These are phyloP conservation scores for Aureobasidium melanogenum DNA, from an alignment of 2,329 filamentous ascomycete species.

Conservation along the genomic window DNA sequence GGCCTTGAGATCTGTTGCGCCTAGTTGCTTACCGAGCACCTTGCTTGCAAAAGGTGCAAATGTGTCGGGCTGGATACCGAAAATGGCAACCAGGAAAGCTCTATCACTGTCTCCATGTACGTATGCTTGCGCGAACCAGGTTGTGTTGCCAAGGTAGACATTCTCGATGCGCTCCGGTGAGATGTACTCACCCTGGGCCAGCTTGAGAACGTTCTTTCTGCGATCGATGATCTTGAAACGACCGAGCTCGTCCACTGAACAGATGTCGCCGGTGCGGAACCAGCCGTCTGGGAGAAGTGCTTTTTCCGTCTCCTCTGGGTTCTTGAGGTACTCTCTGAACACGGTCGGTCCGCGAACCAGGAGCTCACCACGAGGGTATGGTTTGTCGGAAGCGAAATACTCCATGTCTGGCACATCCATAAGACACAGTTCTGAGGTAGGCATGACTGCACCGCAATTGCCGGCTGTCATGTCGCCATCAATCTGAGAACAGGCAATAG, in stretches of 20 bases:
- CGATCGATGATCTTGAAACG: constrained; percentile 92
- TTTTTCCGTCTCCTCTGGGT: constrained; percentile 77
- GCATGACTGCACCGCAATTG: constrained; percentile 68
- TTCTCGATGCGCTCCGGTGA: constrained; percentile 97
- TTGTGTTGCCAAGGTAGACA: constrained; percentile 74
- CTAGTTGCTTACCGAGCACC: constrained; percentile 52
- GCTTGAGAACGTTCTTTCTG: constrained; percentile 98
- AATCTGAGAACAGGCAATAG: constrained; percentile 62
- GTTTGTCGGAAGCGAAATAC: constrained; percentile 80
- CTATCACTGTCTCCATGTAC: constrained; percentile 85
- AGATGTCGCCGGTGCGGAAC: constrained; percentile 96
- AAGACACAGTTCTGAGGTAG: constrained; percentile 66
- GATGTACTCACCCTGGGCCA: constrained; percentile 95
- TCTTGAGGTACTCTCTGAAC: constrained; percentile 85
- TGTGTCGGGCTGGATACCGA: constrained; percentile 74
- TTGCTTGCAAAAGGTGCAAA: constrained; percentile 77
- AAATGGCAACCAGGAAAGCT: constrained; percentile 73
- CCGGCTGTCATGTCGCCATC: constrained; percentile 63
- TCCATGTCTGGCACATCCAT: constrained; percentile 90
- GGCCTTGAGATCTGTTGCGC: constrained; percentile 55
- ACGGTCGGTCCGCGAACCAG: constrained; percentile 70
- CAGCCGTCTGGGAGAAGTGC: constrained; percentile 79
- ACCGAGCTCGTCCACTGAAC: constrained; percentile 71
- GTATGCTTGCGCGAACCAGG: constrained; percentile 69
- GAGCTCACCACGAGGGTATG: constrained; percentile 81